Base-by-base conservation (phyloP, 78 protist species). In the Bodo saltans region DNA sequence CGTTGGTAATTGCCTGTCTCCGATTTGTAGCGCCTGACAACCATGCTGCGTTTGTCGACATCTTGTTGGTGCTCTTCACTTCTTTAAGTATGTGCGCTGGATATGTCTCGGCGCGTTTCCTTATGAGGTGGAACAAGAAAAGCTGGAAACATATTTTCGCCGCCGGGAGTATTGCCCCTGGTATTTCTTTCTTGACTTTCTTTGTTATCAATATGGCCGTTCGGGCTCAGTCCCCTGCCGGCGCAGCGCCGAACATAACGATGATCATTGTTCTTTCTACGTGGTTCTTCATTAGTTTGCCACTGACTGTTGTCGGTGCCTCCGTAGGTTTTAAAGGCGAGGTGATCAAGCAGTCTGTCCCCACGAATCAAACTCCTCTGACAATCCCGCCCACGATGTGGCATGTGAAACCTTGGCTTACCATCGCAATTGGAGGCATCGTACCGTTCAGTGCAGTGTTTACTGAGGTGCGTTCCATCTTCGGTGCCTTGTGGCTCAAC, bases 1-100 rank as follows among this genome's bases (percentile, higher is more conserved):
- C n/a, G 27, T 3, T 84, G 40, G 28, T 91, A 33, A 91, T 93
- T 35, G 98, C 98, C 3, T 42, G 92, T 52, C 87, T 96, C 33
- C 99, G 99, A 34, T 92, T 98, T 88, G 94, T 98, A 2, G 91
- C 97, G 27, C 99, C 99, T 11, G 95, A 97, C 53, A 91, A 86
- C 47, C 91, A 97, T 37, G 99, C 98, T 32, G 88, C 92, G 28
- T 86, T 98, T 23, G 70, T 90, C 67, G 80, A 90, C 3, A 91
- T 97, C 0, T 35, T 89, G 75, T 30, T 98, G 33, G 83, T 96
- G 26, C 76, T 95, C 37, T 97, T 93, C 73, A 94, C 94, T 26
- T 70, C 94, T 42, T 88, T 92, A 93, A 96, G 97, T 28, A 1
- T 41, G 33, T 47, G 70, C 70, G 82, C 88, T 67, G 93, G 91